Evolutionary conservation across 1,284 basidiomycete genomes (phyloP), one percentile per base, ranked within the genome.

Genomic region (Inonotus obliquus): DNA sequence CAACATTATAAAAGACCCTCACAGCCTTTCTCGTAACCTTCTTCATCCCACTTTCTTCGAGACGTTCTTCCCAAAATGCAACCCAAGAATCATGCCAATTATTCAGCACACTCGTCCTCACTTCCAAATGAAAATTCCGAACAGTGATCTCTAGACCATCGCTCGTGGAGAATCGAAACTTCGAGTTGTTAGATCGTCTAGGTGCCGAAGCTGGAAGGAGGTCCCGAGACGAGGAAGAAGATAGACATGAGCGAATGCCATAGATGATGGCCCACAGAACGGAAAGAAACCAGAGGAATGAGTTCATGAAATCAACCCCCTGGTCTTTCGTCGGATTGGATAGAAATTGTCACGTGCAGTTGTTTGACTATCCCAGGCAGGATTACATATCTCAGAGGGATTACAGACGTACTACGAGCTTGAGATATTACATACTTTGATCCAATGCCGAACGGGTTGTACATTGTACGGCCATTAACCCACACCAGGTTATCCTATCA

Each of bases 71-170:
- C 41, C 41, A 44, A 21, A 44, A 44, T 1, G 60, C 56, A 14
- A 76, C 65, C 17, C 85, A 68, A 7, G 58, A 39, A 63, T 85
- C 84, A 66, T 89, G 86, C 0, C 63, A 35, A 4, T 61, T 64
- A 65, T 89, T 89, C 71, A 81, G 79, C 0, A 72, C 73, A 0
- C 81, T 78, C 0, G 84, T 85, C 66, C 83, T 77, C 55, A 86
- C 63, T 54, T 77, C 77, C 19, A 86, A 68, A 64, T 82, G 79
- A 10, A 67, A 61, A 11, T 67, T 64, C 5, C 61, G 53, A 35
- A 75, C 63, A 1, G 66, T 67, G 19, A 73, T 55, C 7, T 66
- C 64, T 52, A 55, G 32, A 37, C n/a, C 25, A 25, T 48, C 51
- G 21, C 7, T 81, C 48, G 39, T 71, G 17, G 41, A 6, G n/a